Percentiles rank a stretch among this genome's conserved stretches.
These are phyloP conservation scores for Candida ovalis DNA, from an alignment of 805 yeast genomes.

Conservation along the genomic window DNA sequence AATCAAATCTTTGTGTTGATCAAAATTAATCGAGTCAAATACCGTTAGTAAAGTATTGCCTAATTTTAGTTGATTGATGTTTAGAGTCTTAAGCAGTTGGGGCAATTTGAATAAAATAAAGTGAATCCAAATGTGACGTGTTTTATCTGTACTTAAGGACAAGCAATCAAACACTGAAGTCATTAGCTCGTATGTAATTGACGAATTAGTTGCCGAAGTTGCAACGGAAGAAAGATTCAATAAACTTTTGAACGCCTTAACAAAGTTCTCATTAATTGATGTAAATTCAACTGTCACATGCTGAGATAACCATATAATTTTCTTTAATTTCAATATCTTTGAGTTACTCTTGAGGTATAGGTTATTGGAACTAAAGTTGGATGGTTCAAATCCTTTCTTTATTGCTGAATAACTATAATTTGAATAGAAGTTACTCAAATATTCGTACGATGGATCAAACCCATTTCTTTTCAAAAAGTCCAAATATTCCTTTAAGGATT, in stretches of 20 bases:
- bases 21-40: constrained; percentile 16
- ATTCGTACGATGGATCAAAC: constrained; percentile 15
- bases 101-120: constrained; percentile 28
- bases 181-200: constrained; percentile 27
- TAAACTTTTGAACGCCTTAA: constrained; percentile 25
- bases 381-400: constrained; percentile 17
- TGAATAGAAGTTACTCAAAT: constrained; percentile 13
- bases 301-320: constrained; percentile 31
- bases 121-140: constrained; percentile 24
- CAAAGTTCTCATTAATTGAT: constrained; percentile 21
- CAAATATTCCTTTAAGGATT: constrained; percentile 12
- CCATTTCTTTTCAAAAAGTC: constrained; percentile 11
- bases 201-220: constrained; percentile 28
- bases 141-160: constrained; percentile 15
- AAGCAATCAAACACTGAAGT: constrained; percentile 27
- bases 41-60: constrained; percentile 19
- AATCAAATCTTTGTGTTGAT: constrained; percentile 12
- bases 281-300: constrained; percentile 24
- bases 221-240: constrained; percentile 28
- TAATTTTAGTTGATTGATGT: constrained; percentile 29
- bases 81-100: constrained; percentile 20
- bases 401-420: constrained; percentile 15
- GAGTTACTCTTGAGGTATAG: constrained; percentile 12
- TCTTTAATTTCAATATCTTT: constrained; percentile 24
- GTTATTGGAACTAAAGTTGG: constrained; percentile 7